Percentiles rank a stretch among this genome's conserved stretches.
Evolutionary conservation across 1,284 basidiomycete genomes (phyloP).

Genomic region (Laetiporus sulphureus): DNA sequence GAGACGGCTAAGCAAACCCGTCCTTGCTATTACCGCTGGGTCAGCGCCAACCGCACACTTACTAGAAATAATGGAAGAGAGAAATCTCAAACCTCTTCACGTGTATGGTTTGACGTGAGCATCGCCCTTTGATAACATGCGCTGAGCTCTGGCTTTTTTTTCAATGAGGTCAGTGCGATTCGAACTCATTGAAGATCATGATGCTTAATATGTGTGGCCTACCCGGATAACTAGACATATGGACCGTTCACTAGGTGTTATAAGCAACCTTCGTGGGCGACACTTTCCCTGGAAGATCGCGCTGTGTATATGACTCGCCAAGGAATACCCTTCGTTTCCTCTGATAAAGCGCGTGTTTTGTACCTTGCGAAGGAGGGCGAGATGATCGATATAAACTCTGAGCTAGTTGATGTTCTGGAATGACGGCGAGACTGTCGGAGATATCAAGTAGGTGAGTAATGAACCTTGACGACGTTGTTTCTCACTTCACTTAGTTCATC

Average conservation of each 20-base stretch:
- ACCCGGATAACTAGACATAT: conserved; percentile 67
- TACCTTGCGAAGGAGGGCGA: conserved; percentile 38
- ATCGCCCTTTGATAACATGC: background rate
- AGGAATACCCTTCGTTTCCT: conserved; percentile 72
- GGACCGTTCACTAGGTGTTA: conserved; percentile 77
- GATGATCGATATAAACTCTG: conserved; percentile 26
- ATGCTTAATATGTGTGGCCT: no score
- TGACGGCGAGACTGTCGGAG: conserved; percentile 81
- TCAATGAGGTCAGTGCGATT: conserved; percentile 27
- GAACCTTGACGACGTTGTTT: background rate
- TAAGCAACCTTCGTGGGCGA: conserved; percentile 54
- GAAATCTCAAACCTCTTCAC: conserved; percentile 72
- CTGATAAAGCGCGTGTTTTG: conserved; percentile 74
- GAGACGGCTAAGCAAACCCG: conserved; percentile 38
- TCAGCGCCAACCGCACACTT: conserved; percentile 85
- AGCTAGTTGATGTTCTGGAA: conserved; percentile 72
- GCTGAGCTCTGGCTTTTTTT: background rate
- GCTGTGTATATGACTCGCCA: conserved; percentile 76
- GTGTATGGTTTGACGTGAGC: conserved; percentile 82
- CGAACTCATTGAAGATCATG: conserved; percentile 1
- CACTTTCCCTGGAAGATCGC: conserved; percentile 58
- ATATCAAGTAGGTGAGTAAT: conserved; percentile 65
- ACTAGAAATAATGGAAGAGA: conserved; percentile 71
- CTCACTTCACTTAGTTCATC: background rate
- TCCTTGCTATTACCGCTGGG: conserved; percentile 71